Conservation (phyloP, 441 rosid species). For the Corymbia citriodora region DNA sequence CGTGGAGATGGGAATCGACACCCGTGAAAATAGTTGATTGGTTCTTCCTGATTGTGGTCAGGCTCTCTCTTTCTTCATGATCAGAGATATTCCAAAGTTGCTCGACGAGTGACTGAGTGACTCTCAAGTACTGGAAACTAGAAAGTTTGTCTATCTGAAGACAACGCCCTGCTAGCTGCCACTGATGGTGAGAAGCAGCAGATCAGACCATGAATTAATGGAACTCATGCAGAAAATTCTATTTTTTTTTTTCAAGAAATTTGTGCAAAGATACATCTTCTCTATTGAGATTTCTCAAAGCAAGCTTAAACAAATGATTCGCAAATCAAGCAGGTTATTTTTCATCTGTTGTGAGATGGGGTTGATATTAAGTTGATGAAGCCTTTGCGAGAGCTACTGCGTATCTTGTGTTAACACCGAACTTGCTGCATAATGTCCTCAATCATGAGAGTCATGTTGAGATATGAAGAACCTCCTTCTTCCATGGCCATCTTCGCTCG, state of each 20-base stretch:
- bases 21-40: background rate
- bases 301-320: too few species aligned
- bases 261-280: background rate
- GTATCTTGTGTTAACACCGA: background rate
- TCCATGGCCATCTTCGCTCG: conserved; percentile 36
- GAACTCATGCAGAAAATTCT: background rate
- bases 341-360: background rate
- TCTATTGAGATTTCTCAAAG: background rate
- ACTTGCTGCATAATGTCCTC: conserved; percentile 24
- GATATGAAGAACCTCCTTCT: conserved; percentile 51
- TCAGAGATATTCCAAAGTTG: background rate
- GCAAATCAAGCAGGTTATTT: background rate
- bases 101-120: background rate
- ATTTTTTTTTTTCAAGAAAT: background rate
- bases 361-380: background rate
- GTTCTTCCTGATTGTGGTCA: background rate
- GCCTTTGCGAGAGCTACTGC: background rate
- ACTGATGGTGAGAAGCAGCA: background rate
- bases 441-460: conserved; percentile 15
- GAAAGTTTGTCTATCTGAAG: background rate
- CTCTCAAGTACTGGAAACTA: background rate
- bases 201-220: background rate
- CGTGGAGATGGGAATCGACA: background rate
- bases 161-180: background rate
- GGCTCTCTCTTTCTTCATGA: background rate